Evolutionary conservation across 192 early-diverging fungal genomes (phyloP), one percentile per base, ranked within the genome.

Genomic region (Gaertneriomyces sp.): DNA sequence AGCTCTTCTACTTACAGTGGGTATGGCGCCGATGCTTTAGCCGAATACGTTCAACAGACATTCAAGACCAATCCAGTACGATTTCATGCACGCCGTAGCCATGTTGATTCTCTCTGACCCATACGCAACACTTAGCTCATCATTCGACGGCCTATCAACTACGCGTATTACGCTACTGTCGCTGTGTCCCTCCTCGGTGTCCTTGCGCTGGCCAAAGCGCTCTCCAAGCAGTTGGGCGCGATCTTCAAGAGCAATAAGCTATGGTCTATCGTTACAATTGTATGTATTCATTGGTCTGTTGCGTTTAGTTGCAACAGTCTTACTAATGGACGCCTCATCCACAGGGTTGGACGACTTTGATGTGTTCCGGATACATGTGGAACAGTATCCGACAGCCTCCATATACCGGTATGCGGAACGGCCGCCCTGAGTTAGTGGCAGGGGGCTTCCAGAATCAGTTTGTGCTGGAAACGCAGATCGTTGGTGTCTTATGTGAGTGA

Each of bases 291-390:
- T 20, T 51, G 25, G 25, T 33, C 25, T 33, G 2, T 51, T 51
- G 49, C n/a, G 49, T 20, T 51, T 51, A 4, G 3, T 33, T 33
- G 14, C 55, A 10, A 5, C 33, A 14, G 12, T 11, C 55, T 14
- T 16, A 38, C 55, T 25, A 8, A 57, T 25, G 4, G 38, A 12
- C 3, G 11, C 54, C n/a, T 25, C 14, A 3, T 38, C 16, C 12
- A 49, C 20, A 88, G 85, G 61, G 81, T 14, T 80, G 72, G 42
- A 84, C 88, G 33, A 70, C 89, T n/a, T 61, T 87, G 53, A 87
- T 90, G 80, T 88, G 81, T 58, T 88, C 87, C 33, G 91, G 91
- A 42, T 84, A 88, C 60, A 93, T 93, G 91, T 91, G 88, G 88
- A 91, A 93, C 71, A 82, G 85, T 57, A 93, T 93, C 61, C 86